Evolutionary conservation across 805 yeast species (phyloP).

Genomic region (Alloascoidea africana): DNA sequence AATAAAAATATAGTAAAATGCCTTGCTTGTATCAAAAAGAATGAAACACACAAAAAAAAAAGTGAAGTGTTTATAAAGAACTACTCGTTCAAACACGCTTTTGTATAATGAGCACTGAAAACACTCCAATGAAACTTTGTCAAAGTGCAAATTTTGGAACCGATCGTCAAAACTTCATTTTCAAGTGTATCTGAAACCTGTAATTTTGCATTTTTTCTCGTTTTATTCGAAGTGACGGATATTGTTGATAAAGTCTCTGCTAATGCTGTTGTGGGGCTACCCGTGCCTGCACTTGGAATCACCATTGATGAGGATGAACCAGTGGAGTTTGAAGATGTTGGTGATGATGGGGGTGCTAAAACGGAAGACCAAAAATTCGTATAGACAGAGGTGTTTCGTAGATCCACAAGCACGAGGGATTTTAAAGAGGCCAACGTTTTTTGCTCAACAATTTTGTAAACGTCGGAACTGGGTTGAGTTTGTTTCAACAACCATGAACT

Average conservation of each 20-base stretch:
- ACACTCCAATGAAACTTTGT: conserved; percentile 1
- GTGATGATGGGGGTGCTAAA: conserved; percentile 15
- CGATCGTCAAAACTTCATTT: not conserved
- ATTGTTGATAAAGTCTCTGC: too few relatives aligned
- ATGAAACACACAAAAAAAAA: too few relatives aligned
- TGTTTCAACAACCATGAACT: conserved; percentile 74
- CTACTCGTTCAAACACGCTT: too few relatives aligned
- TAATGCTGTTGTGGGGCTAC: too few relatives aligned
- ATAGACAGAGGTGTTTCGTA: conserved; percentile 25
- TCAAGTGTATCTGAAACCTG: not conserved
- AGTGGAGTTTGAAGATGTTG: conserved; percentile 26
- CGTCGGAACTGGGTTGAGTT: conserved; percentile 69
- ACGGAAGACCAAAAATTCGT: conserved; percentile 4
- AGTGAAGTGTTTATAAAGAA: too few relatives aligned
- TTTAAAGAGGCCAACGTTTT: conserved; percentile 15
- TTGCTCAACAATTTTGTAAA: conserved; percentile 62
- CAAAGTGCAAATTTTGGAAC: not conserved
- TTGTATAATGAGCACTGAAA: not conserved
- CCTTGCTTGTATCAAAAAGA: too few relatives aligned
- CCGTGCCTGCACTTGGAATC: too few relatives aligned
- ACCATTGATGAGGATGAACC: conserved; percentile 22
- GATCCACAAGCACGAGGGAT: not conserved
- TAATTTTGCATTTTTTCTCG: not conserved
- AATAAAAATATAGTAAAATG: too few relatives aligned
- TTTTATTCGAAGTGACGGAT: too few relatives aligned